Percentiles rank a stretch among this genome's conserved stretches.
phyloP scores from a whole-genome alignment of 352 stramenopile genomes.

The Phytopythium kandeliae region DNA sequence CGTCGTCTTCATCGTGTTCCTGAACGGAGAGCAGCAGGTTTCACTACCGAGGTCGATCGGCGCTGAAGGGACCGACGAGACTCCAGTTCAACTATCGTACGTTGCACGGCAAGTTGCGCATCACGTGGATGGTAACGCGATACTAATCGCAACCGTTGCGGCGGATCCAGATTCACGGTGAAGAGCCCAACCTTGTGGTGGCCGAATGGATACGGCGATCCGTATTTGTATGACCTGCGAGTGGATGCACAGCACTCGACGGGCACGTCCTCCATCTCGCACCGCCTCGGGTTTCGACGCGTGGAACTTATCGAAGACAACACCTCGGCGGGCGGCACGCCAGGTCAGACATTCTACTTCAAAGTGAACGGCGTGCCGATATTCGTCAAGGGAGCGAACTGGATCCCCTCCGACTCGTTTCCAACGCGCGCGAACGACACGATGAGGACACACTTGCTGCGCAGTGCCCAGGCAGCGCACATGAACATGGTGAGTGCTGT shows the following conservation, averaged over 20 bases:
- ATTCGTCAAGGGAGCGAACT: slow-evolving; percentile 78
- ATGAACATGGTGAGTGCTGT: slow-evolving; percentile 73
- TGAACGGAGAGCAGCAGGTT: slow-evolving; percentile 29
- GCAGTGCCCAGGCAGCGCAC: slow-evolving; percentile 51
- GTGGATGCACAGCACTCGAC: slow-evolving; percentile 25
- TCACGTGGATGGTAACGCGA: background rate
- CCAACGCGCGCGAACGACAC: slow-evolving; percentile 39
- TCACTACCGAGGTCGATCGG: slow-evolving; percentile 13
- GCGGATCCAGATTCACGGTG: slow-evolving; percentile 24
- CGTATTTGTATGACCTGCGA: slow-evolving; percentile 55
- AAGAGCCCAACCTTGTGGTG: slow-evolving; percentile 64
- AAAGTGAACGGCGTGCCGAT: slow-evolving; percentile 57
- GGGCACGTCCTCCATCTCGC: slow-evolving; percentile 27
- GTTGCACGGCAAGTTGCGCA: background rate
- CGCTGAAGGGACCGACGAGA: slow-evolving; percentile 10
- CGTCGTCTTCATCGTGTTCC: slow-evolving; percentile 38
- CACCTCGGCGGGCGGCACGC: slow-evolving; percentile 32
- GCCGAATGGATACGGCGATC: slow-evolving; percentile 50
- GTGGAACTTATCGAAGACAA: slow-evolving; percentile 57
- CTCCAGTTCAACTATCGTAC: slow-evolving; percentile 30
- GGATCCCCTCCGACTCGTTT: slow-evolving; percentile 75
- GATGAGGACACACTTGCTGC: slow-evolving; percentile 40
- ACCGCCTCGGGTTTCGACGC: slow-evolving; percentile 50
- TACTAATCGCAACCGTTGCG: slow-evolving; percentile 6
- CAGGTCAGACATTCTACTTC: slow-evolving; percentile 71